Evolutionary conservation across 2,329 filamentous ascomycete genomes (phyloP).

Genomic region (Coleophoma cylindrospora): DNA sequence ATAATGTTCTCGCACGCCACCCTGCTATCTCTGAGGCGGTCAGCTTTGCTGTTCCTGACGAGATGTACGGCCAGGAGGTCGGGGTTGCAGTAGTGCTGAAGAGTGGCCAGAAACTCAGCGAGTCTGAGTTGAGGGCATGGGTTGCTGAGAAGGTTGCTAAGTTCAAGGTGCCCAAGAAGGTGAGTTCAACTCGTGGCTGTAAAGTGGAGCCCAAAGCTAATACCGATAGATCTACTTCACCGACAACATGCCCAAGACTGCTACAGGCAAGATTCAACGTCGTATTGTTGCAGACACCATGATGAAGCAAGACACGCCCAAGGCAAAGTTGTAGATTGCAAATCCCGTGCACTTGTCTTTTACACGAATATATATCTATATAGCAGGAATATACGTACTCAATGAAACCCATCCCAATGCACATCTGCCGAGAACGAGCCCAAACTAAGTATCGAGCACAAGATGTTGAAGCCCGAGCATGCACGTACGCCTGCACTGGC

Average conservation of each 20-base stretch:
- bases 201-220: not conserved
- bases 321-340: slow-evolving; percentile 45
- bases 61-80: slow-evolving; percentile 79
- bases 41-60: slow-evolving; percentile 77
- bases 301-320: slow-evolving; percentile 61
- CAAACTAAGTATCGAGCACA: too few relatives aligned
- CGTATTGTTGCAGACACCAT: slow-evolving; percentile 83
- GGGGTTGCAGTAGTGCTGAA: slow-evolving; percentile 74
- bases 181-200: slow-evolving; percentile 30
- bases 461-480: too few relatives aligned
- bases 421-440: too few relatives aligned
- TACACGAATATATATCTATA: too few relatives aligned
- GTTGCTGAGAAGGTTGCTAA: slow-evolving; percentile 67
- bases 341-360: too few relatives aligned
- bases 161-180: slow-evolving; percentile 83
- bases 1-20: slow-evolving; percentile 75
- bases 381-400: too few relatives aligned
- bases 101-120: slow-evolving; percentile 48
- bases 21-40: slow-evolving; percentile 72
- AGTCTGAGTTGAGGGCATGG: slow-evolving; percentile 62
- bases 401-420: too few relatives aligned
- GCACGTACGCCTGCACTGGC: not conserved
- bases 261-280: slow-evolving; percentile 85
- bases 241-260: slow-evolving; percentile 81
- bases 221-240: slow-evolving; percentile 67